Conservation (phyloP, 2,329 filamentous ascomycete species). For the Trematosphaeria pertusa region DNA sequence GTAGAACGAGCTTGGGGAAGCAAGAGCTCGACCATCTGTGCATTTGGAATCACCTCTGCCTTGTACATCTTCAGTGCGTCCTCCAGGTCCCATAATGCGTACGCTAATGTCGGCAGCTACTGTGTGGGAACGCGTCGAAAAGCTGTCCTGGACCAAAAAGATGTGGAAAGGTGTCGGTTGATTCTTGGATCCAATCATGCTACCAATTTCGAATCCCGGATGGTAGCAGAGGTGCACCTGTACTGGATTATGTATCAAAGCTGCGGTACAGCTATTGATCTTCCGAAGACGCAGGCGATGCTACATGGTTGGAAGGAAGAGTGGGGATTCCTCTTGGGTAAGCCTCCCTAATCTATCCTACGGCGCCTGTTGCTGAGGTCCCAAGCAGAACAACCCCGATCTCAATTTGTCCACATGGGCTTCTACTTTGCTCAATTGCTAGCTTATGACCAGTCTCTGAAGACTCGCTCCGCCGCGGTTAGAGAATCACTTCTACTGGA, state of each 20-base stretch:
- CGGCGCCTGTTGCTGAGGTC: background rate
- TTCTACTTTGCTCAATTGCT: slow-evolving; percentile 55
- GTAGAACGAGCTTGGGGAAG: slow-evolving; percentile 19
- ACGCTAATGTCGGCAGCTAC: slow-evolving; percentile 35
- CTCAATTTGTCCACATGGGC: slow-evolving; percentile 56
- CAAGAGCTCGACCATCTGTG: slow-evolving; percentile 41
- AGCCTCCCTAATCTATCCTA: slow-evolving; percentile 1
- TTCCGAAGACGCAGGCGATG: slow-evolving; percentile 42
- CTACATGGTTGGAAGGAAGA: slow-evolving; percentile 50
- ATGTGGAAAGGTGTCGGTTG: slow-evolving; percentile 49
- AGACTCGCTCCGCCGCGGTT: slow-evolving; percentile 41
- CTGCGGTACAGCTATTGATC: slow-evolving; percentile 37
- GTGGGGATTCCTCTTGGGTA: slow-evolving; percentile 51
- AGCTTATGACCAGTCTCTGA: slow-evolving; percentile 50
- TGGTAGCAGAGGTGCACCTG: slow-evolving; percentile 55
- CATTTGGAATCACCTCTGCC: slow-evolving; percentile 55
- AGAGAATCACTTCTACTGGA: slow-evolving; percentile 48
- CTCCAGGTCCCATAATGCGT: background rate
- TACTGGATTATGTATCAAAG: slow-evolving; percentile 56
- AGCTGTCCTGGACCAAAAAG: slow-evolving; percentile 45
- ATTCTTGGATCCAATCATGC: slow-evolving; percentile 48
- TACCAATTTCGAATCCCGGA: slow-evolving; percentile 55
- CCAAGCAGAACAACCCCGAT: slow-evolving; percentile 49
- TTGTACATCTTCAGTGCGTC: slow-evolving; percentile 52
- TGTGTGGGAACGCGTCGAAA: slow-evolving; percentile 53